Base-by-base conservation (phyloP, 2,329 filamentous ascomycete genomes). In the Cryphonectria carpinicola region DNA sequence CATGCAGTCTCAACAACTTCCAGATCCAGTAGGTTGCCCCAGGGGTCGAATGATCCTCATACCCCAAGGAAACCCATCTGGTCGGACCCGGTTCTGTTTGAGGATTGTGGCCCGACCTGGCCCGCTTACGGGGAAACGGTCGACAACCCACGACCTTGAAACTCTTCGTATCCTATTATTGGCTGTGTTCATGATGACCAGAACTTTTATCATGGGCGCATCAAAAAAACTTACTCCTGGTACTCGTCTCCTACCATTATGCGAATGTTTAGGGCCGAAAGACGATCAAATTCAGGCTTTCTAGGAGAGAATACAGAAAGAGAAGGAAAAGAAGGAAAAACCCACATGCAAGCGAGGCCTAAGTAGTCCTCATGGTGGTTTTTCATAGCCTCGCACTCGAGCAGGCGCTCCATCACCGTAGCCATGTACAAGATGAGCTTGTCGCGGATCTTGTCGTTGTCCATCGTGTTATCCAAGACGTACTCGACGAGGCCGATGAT, bases 351-450 rank as follows among this genome's bases (percentile, higher is more conserved):
- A 4, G 19, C 46, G 19, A 28, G 32, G 46, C 49, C 1, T 54
- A 63, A 3, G 19, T 14, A 46, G 11, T 37, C 35, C 19, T n/a
- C 17, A 4, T 62, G 3, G 10, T 62, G 4, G 19, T 4, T 3
- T 41, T 54, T 4, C 14, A 54, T 22, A 19, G 14, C 46, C 6
- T 58, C 52, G 25, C n/a, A 39, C 10, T 64, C 10, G 14, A 35
- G 25, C 35, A 64, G 41, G 19, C 46, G n/a, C 25, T 67, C 70
- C 10, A 60, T 25, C 13, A 52, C 58, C 37, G 65, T 72, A 1
- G 69, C 41, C 7, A 65, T 46, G 32, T 71, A 71, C 46, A 60
- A 46, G 17, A 62, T 25, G 2, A 71, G 19, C 52, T 68, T 68
- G 11, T 54, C 32, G 46, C 70, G 41, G 11, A 71, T 43, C 49